Evolutionary conservation across 345 rosid species (phyloP).

Genomic region (Fremontodendron californicum): DNA sequence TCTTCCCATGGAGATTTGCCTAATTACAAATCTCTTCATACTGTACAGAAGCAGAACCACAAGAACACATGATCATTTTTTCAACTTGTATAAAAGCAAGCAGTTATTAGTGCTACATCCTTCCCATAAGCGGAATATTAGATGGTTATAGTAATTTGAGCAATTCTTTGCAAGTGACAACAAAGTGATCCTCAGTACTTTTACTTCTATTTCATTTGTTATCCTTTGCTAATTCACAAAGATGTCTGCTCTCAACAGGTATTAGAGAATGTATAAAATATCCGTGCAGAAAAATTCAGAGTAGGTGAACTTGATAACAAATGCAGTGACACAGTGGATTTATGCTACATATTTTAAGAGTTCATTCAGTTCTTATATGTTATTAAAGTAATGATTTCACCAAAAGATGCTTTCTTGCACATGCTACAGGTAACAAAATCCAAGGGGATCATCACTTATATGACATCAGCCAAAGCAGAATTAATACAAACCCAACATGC

Average conservation of each 20-base stretch:
- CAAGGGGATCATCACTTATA: neutral
- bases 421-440: neutral
- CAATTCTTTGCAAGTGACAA: neutral
- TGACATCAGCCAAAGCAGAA: neutral
- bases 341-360: too few species aligned
- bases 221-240: neutral
- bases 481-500: neutral
- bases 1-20: neutral
- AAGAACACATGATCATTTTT: neutral
- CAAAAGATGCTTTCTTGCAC: neutral
- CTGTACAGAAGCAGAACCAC: constrained; percentile 2
- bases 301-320: too few species aligned
- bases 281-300: too few species aligned
- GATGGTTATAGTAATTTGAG: neutral
- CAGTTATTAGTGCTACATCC: neutral
- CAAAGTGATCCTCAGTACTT: neutral
- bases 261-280: too few species aligned
- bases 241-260: neutral
- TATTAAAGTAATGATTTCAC: neutral
- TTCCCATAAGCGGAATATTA: neutral
- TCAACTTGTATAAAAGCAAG: neutral
- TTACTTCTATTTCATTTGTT: neutral
- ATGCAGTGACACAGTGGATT: too few species aligned
- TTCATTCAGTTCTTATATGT: neutral
- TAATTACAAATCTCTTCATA: neutral